phyloP scores from a whole-genome alignment of 2,329 filamentous ascomycete species.

The Beauveria bassiana region DNA sequence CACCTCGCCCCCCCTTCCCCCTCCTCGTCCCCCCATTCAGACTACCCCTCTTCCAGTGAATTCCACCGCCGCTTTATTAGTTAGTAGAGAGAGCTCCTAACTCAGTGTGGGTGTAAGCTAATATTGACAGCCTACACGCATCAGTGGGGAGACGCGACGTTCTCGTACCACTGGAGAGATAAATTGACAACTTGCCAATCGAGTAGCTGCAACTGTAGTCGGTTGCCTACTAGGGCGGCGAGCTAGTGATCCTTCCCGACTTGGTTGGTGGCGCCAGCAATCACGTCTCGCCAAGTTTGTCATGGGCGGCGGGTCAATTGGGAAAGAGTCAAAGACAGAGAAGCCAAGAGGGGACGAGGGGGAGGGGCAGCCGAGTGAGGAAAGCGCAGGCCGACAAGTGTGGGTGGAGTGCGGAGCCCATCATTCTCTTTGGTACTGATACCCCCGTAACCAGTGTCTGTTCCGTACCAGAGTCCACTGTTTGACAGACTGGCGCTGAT shows the following conservation, averaged over 20 bases:
- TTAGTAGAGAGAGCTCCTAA: background rate
- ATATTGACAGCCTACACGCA: background rate
- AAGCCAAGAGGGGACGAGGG: background rate
- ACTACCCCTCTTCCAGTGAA: background rate
- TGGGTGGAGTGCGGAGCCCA: slow-evolving; percentile 6
- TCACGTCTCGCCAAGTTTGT: slow-evolving; percentile 7
- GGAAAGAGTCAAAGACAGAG: background rate
- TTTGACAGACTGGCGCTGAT: background rate
- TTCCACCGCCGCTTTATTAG: background rate
- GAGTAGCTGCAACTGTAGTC: background rate
- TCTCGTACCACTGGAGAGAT: background rate
- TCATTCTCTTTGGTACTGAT: background rate
- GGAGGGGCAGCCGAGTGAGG: background rate
- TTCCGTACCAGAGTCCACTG: background rate
- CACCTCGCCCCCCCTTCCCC: background rate
- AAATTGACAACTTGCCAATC: background rate
- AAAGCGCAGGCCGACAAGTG: background rate
- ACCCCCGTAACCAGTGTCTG: background rate
- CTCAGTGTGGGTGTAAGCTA: background rate
- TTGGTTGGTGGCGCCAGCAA: slow-evolving; percentile 1
- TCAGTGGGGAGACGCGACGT: background rate
- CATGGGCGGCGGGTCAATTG: background rate
- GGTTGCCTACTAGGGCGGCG: background rate
- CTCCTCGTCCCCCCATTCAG: background rate
- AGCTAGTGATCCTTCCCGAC: background rate